Evolutionary conservation across 2,329 filamentous ascomycete species (phyloP).

Genomic region (Paraphoma chrysanthemicola): DNA sequence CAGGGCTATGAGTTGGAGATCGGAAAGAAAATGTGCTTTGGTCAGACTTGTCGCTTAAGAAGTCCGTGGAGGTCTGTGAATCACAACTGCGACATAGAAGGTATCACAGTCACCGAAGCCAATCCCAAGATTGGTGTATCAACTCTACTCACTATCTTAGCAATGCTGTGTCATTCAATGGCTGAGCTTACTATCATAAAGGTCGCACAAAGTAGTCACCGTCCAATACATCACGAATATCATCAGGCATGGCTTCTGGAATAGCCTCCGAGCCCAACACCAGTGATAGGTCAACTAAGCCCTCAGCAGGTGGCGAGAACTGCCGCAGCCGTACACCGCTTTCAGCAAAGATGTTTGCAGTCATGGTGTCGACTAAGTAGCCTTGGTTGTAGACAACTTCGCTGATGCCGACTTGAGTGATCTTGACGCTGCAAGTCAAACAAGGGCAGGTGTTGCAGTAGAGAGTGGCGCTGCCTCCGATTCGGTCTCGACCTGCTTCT

Average conservation of each 20-base stretch:
- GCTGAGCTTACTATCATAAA: background rate
- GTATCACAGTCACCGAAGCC: too few relatives aligned
- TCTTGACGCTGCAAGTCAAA: constrained; percentile 97
- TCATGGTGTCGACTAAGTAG: constrained; percentile 89
- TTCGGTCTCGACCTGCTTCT: constrained; percentile 90
- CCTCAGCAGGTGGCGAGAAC: constrained; percentile 69
- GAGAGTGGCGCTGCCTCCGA: constrained; percentile 79
- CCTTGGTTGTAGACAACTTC: constrained; percentile 95
- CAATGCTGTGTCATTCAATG: background rate
- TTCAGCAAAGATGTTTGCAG: constrained; percentile 80
- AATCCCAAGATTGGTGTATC: background rate
- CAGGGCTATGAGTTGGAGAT: background rate
- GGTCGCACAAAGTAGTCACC: constrained; percentile 33
- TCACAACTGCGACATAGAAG: too few relatives aligned
- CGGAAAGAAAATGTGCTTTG: background rate
- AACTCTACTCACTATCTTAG: too few relatives aligned
- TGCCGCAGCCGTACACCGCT: constrained; percentile 86
- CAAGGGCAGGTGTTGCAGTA: constrained; percentile 98
- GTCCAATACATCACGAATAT: constrained; percentile 31
- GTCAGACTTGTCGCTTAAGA: background rate
- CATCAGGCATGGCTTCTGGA: constrained; percentile 8
- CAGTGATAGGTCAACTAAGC: constrained; percentile 40
- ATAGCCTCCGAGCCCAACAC: constrained; percentile 2
- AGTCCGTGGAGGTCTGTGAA: too few relatives aligned
- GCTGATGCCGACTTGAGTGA: constrained; percentile 91